Base-by-base conservation (phyloP, 352 stramenopile genomes). In the Phytophthora pinifolia region DNA sequence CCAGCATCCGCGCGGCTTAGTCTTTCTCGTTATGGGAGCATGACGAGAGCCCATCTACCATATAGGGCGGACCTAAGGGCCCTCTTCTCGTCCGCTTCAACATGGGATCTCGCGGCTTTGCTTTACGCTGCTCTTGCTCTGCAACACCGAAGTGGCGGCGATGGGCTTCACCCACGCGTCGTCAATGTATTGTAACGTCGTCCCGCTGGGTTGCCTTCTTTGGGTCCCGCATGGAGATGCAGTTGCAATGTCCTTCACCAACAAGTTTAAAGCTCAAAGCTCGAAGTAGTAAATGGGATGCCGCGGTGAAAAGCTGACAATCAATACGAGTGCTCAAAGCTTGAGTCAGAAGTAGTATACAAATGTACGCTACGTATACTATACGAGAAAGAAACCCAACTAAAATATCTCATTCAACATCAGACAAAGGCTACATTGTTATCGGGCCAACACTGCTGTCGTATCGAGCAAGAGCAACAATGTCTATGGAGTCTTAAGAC, bases 21-120 rank as follows among this genome's bases (percentile, higher is more conserved):
- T 48, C 17, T 62, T 61, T 62, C 31, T 38, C 36, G 27, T 32
- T 35, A 48, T 55, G 31, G n/a, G 31, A 42, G 31, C 43, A 39
- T 64, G 41, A 49, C 46, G 46, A 51, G 33, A 62, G 14, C 54
- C 54, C 3, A 27, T 5, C 22, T 27, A 27, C 22, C 22, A 27
- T 27, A 25, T 31, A 33, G 29, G 45, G 55, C 31, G 56, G 41
- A 58, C 46, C 53, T 29, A 17, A 46, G 22, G 18, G 27, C 22
- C 25, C 20, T 3, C 22, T 58, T 58, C 46, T 38, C 18, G 33
- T 30, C n/a, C 38, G 34, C 45, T 62, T 67, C 45, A 67, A 58
- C 41, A 51, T 59, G 55, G 56, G 34, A 59, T 65, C 12, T 49
- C 48, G 27, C 37, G 59, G 45, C 39, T 67, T 51, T 62, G 44